Evolutionary conservation across 192 early-diverging fungal genomes (phyloP), one percentile per base, ranked within the genome.

Genomic region (Irineochytrium annulatum): DNA sequence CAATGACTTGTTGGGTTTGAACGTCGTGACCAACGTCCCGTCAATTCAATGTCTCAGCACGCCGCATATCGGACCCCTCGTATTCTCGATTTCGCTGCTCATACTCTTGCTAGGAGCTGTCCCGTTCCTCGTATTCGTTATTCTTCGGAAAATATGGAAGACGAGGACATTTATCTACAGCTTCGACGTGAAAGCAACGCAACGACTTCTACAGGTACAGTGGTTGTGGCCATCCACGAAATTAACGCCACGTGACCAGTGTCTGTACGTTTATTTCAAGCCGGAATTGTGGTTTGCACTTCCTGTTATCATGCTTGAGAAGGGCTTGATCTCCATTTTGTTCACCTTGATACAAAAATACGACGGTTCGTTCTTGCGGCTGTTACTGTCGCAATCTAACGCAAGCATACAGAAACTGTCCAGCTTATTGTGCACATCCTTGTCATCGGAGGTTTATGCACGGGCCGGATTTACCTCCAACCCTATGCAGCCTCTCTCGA

Each of bases 381-480:
- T 51, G 33, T 60, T 51, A 8, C 44, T 51, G 45, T n/a, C n/a
- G n/a, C n/a, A n/a, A n/a, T n/a, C n/a, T n/a, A n/a, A n/a, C n/a
- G n/a, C n/a, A n/a, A n/a, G n/a, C n/a, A n/a, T n/a, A n/a, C n/a
- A n/a, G n/a, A n/a, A n/a, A n/a, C n/a, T n/a, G n/a, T n/a, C n/a
- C n/a, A n/a, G n/a, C n/a, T n/a, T n/a, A n/a, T n/a, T n/a, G n/a
- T n/a, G n/a, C n/a, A 49, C 46, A 22, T 49, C 46, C 11, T 8
- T 5, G 6, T 49, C 46, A 49, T 49, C 46, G 46, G 46, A 6
- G 24, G 17, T 24, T 22, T 49, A 8, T 8, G 13, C 17, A 44
- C 57, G 4, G 41, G 27, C 11, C 31, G 60, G 35, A 52, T 63
- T 28, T 63, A 63, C 37, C 13, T 63, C 11, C 62, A 63, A 44